Evolutionary conservation across 306 rosid genomes (phyloP), one percentile per base, ranked within the genome.

Genomic region (Cicer cuneatum): DNA sequence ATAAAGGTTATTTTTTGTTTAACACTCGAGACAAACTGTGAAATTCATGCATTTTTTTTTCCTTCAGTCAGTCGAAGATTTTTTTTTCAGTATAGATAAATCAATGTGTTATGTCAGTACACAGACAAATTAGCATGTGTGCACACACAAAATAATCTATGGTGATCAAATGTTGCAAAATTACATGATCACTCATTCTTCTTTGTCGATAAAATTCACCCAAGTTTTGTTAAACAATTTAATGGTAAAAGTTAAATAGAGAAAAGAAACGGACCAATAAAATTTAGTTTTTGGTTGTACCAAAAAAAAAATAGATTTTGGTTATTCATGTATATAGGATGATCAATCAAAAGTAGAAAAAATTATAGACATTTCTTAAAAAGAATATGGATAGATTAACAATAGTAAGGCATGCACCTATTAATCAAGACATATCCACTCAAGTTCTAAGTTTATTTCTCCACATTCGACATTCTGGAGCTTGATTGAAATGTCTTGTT

Each of bases 381-480:
- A 6, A 67, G 56, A 73, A n/a, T 49, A 77, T 59, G n/a, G 52
- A 46, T 39, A 68, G 12, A 6, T 61, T 57, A 13, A 72, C 6
- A 56, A 66, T 15, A 76, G 21, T 38, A 72, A 77, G 4, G 7
- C 35, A 8, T 81, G 47, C 82, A 83, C 80, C 90, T 89, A 94
- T 69, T 87, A 88, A 18, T 85, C 87, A 72, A 90, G 95, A 71
- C 96, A 83, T 74, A 88, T 79, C 99, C 99, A 94, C 81, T 92
- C 99, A 11, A 94, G 87, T 87, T 87, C 96, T 72, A 94, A 71
- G 43, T 82, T 84, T 84, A 94, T 3, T 75, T 90, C 99, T 83
- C 99, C 99, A 51, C 78, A 85, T 84, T 94, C 99, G 16, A 94
- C 99, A 35, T 94, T 92, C 78, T 92, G 99, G 52, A 94, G 99